A percentile compares a stretch with the other conserved stretches of the same genome.
Evolutionary conservation across 1,284 basidiomycete genomes (phyloP).

Genomic region (Grifola frondosa): DNA sequence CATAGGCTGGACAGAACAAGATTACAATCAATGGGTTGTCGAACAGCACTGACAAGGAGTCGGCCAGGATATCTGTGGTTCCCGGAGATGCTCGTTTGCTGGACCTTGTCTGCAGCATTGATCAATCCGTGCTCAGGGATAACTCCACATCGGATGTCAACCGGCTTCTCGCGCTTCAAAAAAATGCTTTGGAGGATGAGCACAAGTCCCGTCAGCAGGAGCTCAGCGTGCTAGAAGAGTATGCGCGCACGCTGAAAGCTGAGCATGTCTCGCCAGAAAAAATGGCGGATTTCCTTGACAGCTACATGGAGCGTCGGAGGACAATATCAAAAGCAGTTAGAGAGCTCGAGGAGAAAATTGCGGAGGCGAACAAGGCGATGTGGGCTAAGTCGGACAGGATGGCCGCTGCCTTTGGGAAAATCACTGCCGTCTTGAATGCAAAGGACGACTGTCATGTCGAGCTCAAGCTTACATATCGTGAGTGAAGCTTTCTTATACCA

Average conservation of each 20-base stretch:
- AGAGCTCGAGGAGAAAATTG: slow-evolving; percentile 41
- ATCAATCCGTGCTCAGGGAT: slow-evolving; percentile 22
- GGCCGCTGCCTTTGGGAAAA: slow-evolving; percentile 35
- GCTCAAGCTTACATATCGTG: slow-evolving; percentile 57
- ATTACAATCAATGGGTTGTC: slow-evolving; percentile 47
- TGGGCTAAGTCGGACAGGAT: slow-evolving; percentile 36
- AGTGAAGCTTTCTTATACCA: slow-evolving; percentile 21
- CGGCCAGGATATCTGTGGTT: slow-evolving; percentile 48
- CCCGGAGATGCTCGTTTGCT: slow-evolving; percentile 42
- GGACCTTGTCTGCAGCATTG: slow-evolving; percentile 46
- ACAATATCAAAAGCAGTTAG: slow-evolving; percentile 39
- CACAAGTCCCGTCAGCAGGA: slow-evolving; percentile 40
- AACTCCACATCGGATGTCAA: slow-evolving; percentile 27
- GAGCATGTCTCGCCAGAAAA: slow-evolving; percentile 42
- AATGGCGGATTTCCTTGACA: slow-evolving; percentile 42
- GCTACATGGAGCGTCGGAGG: slow-evolving; percentile 40
- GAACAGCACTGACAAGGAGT: slow-evolving; percentile 46
- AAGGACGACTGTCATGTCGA: slow-evolving; percentile 37
- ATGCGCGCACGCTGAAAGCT: slow-evolving; percentile 42
- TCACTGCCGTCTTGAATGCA: slow-evolving; percentile 40
- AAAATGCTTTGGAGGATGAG: slow-evolving; percentile 35
- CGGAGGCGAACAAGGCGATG: slow-evolving; percentile 32
- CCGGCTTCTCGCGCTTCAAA: slow-evolving; percentile 37
- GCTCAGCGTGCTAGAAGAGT: slow-evolving; percentile 40
- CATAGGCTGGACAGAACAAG: slow-evolving; percentile 51